A percentile compares a stretch with the other conserved stretches of the same genome.
Evolutionary conservation across 225 moss, liverwort and hornwort species (phyloP).

Genomic region (Ulota crispa): DNA sequence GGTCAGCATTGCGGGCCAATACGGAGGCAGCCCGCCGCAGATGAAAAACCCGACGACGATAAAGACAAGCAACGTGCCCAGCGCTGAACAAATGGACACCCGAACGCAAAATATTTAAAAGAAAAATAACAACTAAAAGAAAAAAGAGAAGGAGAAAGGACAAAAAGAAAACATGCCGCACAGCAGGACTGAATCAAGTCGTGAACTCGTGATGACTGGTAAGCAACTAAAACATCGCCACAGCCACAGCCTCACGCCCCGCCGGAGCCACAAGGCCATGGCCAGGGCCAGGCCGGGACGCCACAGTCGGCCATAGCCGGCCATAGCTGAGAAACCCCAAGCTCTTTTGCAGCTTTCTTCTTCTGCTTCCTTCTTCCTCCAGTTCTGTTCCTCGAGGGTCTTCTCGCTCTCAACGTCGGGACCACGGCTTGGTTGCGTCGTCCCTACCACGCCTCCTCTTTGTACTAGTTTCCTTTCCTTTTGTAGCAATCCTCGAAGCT

Average conservation of each 20-base stretch:
- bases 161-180: no score
- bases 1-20: background rate
- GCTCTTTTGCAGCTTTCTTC: no score
- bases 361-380: background rate
- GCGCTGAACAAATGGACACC: no score
- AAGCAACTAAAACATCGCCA: no score
- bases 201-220: no score
- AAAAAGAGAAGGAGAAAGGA: background rate
- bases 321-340: no score
- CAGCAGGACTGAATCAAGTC: no score
- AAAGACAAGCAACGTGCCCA: background rate
- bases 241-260: background rate
- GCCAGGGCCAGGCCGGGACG: background rate
- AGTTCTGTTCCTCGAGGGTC: background rate
- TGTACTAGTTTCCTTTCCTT: background rate
- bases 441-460: background rate
- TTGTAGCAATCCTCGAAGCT: slow-evolving; percentile 20
- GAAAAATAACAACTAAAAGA: background rate
- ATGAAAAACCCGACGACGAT: background rate
- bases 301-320: slow-evolving; percentile 14
- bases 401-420: background rate
- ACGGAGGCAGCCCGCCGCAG: background rate
- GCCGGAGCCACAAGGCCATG: background rate
- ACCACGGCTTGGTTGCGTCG: background rate
- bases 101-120: background rate